Evolutionary conservation across 2,329 filamentous ascomycete genomes (phyloP).

Genomic region (Cladosporium sp.): DNA sequence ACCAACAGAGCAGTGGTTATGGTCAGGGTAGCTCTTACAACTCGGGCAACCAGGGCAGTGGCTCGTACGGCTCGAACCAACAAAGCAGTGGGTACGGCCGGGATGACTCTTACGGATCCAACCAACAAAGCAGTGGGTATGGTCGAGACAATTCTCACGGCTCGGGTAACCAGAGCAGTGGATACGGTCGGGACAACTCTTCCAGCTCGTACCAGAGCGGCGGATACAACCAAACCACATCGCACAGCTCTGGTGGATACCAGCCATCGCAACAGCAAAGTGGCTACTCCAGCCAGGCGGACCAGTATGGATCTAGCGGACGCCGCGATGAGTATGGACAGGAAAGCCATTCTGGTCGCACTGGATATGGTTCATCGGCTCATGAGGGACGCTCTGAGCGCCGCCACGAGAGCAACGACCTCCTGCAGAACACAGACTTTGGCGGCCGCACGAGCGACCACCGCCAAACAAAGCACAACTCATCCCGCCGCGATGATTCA

Average conservation of each 20-base stretch:
- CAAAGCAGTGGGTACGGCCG: constrained; percentile 57
- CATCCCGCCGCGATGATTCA: constrained; percentile 15
- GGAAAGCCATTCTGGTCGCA: constrained; percentile 45
- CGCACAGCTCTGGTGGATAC: not conserved
- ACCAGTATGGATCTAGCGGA: constrained; percentile 60
- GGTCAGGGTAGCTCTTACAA: constrained; percentile 63
- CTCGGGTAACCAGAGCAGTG: constrained; percentile 59
- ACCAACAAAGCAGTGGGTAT: constrained; percentile 53
- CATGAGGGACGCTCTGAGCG: constrained; percentile 60
- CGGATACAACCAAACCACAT: not conserved
- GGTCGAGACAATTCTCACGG: constrained; percentile 63
- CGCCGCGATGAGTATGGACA: constrained; percentile 61
- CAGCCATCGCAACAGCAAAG: constrained; percentile 39
- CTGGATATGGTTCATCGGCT: constrained; percentile 55
- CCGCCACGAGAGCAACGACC: constrained; percentile 46
- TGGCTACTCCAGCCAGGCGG: constrained; percentile 19
- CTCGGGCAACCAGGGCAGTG: constrained; percentile 46
- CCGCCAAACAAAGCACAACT: not conserved
- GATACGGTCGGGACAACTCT: not conserved
- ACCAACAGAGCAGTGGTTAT: constrained; percentile 53
- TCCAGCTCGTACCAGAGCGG: constrained; percentile 59
- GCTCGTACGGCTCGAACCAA: constrained; percentile 59
- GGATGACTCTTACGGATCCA: constrained; percentile 45
- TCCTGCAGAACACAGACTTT: not conserved
- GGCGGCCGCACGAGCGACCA: not conserved